Conservation (phyloP, 2,329 filamentous ascomycete genomes). For the Aspergillus phoenicis region DNA sequence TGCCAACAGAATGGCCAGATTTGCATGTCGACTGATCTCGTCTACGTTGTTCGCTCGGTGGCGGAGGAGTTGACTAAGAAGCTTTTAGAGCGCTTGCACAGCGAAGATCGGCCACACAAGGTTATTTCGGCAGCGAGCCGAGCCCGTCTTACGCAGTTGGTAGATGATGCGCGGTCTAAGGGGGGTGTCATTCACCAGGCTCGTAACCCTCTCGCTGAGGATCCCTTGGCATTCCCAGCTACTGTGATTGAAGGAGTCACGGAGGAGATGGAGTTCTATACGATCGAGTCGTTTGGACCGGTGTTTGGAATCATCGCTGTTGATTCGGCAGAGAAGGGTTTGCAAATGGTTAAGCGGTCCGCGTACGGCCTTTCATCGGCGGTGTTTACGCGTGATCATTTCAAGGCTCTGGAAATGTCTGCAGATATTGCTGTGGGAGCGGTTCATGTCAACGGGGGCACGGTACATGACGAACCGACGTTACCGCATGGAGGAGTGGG, state of each 20-base stretch:
- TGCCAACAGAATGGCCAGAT: slow-evolving; percentile 64
- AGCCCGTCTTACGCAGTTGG: slow-evolving; percentile 23
- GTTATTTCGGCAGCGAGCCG: slow-evolving; percentile 13
- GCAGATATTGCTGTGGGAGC: slow-evolving; percentile 28
- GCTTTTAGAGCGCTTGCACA: neutral
- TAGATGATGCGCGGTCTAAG: slow-evolving; percentile 52
- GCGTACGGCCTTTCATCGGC: slow-evolving; percentile 34
- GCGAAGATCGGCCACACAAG: neutral
- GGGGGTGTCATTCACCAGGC: slow-evolving; percentile 51
- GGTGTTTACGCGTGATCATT: slow-evolving; percentile 30
- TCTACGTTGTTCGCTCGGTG: slow-evolving; percentile 53
- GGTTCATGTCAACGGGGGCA: slow-evolving; percentile 32
- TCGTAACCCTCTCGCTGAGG: neutral
- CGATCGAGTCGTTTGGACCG: slow-evolving; percentile 35
- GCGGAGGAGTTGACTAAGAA: neutral
- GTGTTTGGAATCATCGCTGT: slow-evolving; percentile 28
- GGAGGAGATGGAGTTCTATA: slow-evolving; percentile 23
- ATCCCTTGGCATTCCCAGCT: neutral
- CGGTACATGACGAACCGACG: slow-evolving; percentile 33
- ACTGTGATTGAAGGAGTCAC: slow-evolving; percentile 13
- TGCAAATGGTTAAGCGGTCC: slow-evolving; percentile 24
- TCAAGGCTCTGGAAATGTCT: slow-evolving; percentile 28
- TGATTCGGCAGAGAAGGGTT: slow-evolving; percentile 24
- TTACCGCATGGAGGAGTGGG: slow-evolving; percentile 67
- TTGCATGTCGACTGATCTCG: slow-evolving; percentile 76